Base-by-base conservation (phyloP, 2,329 filamentous ascomycete genomes). In the Tolypocladium tundrense region DNA sequence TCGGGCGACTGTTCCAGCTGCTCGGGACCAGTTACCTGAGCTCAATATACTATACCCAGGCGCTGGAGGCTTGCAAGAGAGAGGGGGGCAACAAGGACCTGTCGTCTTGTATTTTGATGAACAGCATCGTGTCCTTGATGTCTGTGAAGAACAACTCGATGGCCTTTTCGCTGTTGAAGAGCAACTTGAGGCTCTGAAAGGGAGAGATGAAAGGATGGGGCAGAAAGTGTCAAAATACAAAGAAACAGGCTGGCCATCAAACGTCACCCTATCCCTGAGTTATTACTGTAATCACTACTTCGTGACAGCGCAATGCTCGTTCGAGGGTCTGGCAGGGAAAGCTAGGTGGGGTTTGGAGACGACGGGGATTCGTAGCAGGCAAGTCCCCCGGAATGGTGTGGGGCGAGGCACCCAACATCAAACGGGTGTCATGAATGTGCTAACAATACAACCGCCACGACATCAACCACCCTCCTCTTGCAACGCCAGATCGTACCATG, bases 41-140 rank as follows among this genome's bases (percentile, higher is more conserved):
- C 0, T 75, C 89, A 5, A 79, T 85, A 27, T 88, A 84, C 57
- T 97, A 97, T 69, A 76, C 67, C 9, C 71, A 74, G 58, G 78
- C 71, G 14, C 63, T 66, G 21, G 57, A 62, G 14, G 56, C 54
- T 10, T 60, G 54, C 48, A 53, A 57, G 7, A 53, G n/a, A 3
- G 51, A 59, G 6, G 53, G 33, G 11, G 54, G 52, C 1, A 58
- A 60, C 16, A 53, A 55, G 21, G 67, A 70, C 16, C 61, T 73
- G n/a, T 62, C 68, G 11, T 59, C 62, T 7, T 65, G 73, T 37
- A 65, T 70, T 21, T 54, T 69, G 3, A 67, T 68, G 2, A 75
- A 75, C 57, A 66, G 68, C 54, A 60, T 70, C 5, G 64, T 72
- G 39, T 67, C 67, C 3, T 59, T 71, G 13, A 55, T 73, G 27